Conservation (phyloP, 1,284 basidiomycete species). For the Boletus holoroseus region DNA sequence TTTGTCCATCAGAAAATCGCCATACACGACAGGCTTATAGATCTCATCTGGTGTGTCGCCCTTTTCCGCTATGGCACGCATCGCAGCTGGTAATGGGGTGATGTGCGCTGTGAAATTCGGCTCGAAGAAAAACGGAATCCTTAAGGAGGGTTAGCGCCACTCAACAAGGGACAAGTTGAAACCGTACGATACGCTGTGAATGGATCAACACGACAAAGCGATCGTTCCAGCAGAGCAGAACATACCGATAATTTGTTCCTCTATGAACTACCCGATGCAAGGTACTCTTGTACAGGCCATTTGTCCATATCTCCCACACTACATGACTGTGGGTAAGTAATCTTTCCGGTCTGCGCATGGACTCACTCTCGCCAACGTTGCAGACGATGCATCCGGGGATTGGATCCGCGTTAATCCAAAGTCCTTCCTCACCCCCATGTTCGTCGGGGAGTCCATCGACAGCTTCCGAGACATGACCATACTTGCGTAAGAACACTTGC, state of each 20-base stretch:
- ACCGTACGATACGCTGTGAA: constrained; percentile 49
- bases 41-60: constrained; percentile 14
- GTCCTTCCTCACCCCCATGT: constrained; percentile 52
- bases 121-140: constrained; percentile 84
- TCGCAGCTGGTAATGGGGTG: constrained; percentile 52
- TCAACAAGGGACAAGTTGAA: neutral
- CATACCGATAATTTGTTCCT: constrained; percentile 65
- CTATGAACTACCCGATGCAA: constrained; percentile 75
- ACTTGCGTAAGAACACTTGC: constrained; percentile 67
- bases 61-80: constrained; percentile 36
- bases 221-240: neutral
- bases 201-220: constrained; percentile 5
- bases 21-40: constrained; percentile 59
- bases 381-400: constrained; percentile 73
- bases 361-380: constrained; percentile 79
- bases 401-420: constrained; percentile 77
- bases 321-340: constrained; percentile 5
- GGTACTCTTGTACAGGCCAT: constrained; percentile 72
- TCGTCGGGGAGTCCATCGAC: constrained; percentile 42
- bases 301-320: constrained; percentile 87
- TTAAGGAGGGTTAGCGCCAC: constrained; percentile 18
- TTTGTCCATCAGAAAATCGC: constrained; percentile 69
- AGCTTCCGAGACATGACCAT: constrained; percentile 35
- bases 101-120: constrained; percentile 70
- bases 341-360: neutral